These are phyloP conservation scores for Boletus pseudopeckii DNA, from an alignment of 768 basidiomycete genomes.

Conservation along the genomic window DNA sequence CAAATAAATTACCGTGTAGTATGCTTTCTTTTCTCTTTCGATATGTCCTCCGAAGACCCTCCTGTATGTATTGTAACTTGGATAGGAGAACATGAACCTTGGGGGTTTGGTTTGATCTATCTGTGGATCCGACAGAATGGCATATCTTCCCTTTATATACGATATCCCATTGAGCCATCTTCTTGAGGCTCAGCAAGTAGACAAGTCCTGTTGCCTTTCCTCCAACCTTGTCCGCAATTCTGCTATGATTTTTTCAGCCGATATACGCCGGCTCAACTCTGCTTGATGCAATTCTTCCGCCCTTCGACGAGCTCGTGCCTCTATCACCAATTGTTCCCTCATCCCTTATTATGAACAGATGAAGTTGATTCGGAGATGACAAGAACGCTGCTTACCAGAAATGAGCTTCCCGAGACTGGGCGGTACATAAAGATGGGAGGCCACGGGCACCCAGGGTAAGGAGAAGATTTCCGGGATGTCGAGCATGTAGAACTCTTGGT, in stretches of 20 bases:
- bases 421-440: conserved; percentile 33
- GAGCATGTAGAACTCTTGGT: conserved; percentile 33
- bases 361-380: not conserved
- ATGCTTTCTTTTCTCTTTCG: conserved; percentile 15
- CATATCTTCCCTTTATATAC: not conserved
- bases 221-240: conserved; percentile 14
- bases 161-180: not conserved
- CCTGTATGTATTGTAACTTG: conserved; percentile 18
- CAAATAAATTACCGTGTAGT: conserved; percentile 19
- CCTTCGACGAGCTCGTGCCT: conserved; percentile 32
- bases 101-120: not conserved
- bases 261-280: conserved; percentile 32
- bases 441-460: conserved; percentile 33
- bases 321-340: conserved; percentile 32
- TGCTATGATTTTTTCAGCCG: conserved; percentile 27
- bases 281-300: conserved; percentile 32
- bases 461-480: conserved; percentile 32
- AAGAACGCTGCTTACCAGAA: conserved; percentile 26
- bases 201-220: not conserved
- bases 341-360: conserved; percentile 22
- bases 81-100: not conserved
- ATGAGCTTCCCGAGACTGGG: conserved; percentile 34
- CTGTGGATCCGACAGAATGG: not conserved
- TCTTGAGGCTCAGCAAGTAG: not conserved
- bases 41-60: conserved; percentile 15